A percentile compares a stretch with the other conserved stretches of the same genome.
These are phyloP conservation scores for Hebeloma cylindrosporum DNA, from an alignment of 768 basidiomycete genomes.

Conservation along the genomic window DNA sequence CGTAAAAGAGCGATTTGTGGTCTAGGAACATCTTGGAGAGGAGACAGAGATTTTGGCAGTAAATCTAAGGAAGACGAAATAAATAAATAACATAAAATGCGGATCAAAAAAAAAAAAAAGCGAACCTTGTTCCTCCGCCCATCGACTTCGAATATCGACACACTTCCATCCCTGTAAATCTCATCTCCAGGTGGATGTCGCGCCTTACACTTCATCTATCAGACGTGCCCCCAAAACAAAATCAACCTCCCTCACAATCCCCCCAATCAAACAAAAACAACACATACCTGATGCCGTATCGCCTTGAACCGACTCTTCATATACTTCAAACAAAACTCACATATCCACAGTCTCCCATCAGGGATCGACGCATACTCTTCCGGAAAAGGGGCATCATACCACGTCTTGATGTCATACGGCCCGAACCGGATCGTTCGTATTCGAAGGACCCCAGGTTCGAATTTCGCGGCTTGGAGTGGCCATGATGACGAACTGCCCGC, in stretches of 20 bases:
- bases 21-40: conserved; percentile 99
- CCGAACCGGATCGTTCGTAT: conserved; percentile 92
- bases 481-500: no score
- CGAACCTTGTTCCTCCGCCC: conserved; percentile 93
- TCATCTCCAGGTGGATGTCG: conserved; percentile 98
- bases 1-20: conserved; percentile 98
- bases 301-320: conserved; percentile 93
- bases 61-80: conserved; percentile 58
- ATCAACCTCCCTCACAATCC: background rate
- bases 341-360: conserved; percentile 93
- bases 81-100: background rate
- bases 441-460: conserved; percentile 47
- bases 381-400: conserved; percentile 99
- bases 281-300: conserved; percentile 79
- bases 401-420: conserved; percentile 90
- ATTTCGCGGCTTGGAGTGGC: conserved; percentile 30
- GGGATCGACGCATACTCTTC: conserved; percentile 94
- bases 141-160: conserved; percentile 97
- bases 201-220: conserved; percentile 90
- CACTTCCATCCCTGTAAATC: conserved; percentile 85
- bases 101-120: background rate
- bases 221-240: conserved; percentile 10
- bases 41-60: conserved; percentile 97
- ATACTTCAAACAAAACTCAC: conserved; percentile 97
- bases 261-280: background rate